Base-by-base conservation (phyloP, 2,329 filamentous ascomycete species). In the Clarireedia sp. region DNA sequence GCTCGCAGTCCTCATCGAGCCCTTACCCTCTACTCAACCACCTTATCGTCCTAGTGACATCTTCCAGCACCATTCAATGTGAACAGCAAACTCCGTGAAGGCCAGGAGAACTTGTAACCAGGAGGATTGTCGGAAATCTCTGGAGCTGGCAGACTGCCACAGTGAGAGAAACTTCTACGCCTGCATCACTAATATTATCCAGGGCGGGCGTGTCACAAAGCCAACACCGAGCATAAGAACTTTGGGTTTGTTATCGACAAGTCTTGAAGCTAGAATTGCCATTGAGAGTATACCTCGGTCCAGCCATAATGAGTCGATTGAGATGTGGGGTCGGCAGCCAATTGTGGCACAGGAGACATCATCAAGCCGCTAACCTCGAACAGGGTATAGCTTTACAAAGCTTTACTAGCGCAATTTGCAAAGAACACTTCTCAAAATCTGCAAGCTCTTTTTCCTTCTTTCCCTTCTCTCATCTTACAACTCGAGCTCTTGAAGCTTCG, bases 91-190 rank as follows among this genome's bases (percentile, higher is more conserved):
- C 92, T 92, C 55, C 90, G 84, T 9, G 61, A 62, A 33, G 62
- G 63, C 74, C 66, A 69, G 5, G 85, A 90, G 78, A 95, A 94
- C 74, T 95, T 96, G 81, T 95, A 96, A 48, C 91, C 90, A 16
- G 96, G 78, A 26, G 91, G 90, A 77, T 96, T 96, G 72, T 87
- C 87, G 7, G 87, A 92, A 72, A 77, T 75, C 74, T 94, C 88
- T 49, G 74, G 80, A 58, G 83, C 79, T 26, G 83, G 82, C 3
- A 94, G 78, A 64, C 89, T 89, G 68, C 90, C 89, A 66, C 91
- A 96, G 80, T 87, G 66, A 83, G 78, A 56, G 78, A 79, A 62
- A 83, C 78, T 40, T 74, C 69, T 65, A 83, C 74, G 58, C 78
- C 78, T 55, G 76, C 73, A 67, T 82, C 76, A 68, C 74, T 74